Evolutionary conservation across 139 green algal species (phyloP), one percentile per base, ranked within the genome.

Genomic region (Eudorina sp.): DNA sequence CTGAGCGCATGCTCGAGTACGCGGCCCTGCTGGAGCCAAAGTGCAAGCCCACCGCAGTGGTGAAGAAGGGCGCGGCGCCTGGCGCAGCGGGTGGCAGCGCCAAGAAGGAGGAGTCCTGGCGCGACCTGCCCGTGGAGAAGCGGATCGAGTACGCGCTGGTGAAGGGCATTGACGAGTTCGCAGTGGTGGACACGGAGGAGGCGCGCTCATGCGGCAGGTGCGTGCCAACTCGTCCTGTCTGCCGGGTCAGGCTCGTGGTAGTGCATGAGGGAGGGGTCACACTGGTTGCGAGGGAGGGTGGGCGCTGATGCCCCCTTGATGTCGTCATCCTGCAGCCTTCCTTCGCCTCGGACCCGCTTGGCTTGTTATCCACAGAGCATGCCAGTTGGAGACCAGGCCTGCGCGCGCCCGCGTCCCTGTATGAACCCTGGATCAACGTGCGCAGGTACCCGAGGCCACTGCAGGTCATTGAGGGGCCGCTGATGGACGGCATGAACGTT

Each of bases 401-500:
- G n/a, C n/a, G n/a, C n/a, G n/a, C n/a, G n/a, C n/a, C n/a, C n/a
- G n/a, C n/a, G n/a, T n/a, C n/a, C n/a, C n/a, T n/a, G n/a, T n/a
- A n/a, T n/a, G n/a, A n/a, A n/a, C n/a, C n/a, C n/a, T n/a, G n/a
- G n/a, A n/a, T n/a, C n/a, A n/a, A n/a, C n/a, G n/a, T n/a, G 0
- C n/a, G 45, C 53, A 74, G 86, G 46, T 99, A 98, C 85, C 84
- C 88, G 0, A 91, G 93, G 74, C 97, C 97, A 19, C 92, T 99
- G 40, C 86, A 97, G 25, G 97, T 99, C 73, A 99, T 99, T 83
- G 98, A 99, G 94, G 96, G 96, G 0, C 98, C 98, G 2, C 94
- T 99, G 16, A 99, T 99, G 98, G 97, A 98, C 74, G 98, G 98
- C 90, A 99, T 99, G 98, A 99, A 99, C 75, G 95, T 99, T 0